Evolutionary conservation across 805 yeast species (phyloP).

Genomic region (Metschnikowia kunwiensis): DNA sequence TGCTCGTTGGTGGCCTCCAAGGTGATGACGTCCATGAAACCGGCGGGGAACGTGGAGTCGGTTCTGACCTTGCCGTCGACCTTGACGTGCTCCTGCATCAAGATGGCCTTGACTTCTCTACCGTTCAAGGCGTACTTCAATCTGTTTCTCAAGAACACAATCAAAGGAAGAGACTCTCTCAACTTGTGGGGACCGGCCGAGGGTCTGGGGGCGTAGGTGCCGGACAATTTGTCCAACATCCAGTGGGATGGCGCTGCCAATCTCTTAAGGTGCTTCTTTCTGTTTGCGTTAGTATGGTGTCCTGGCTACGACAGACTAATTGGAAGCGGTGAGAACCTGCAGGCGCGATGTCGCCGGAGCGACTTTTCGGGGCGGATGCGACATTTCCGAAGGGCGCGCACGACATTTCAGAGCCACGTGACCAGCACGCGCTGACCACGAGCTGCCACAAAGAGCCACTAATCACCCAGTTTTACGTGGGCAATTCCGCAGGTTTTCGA

Average conservation of each 20-base stretch:
- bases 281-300: constrained; percentile 35
- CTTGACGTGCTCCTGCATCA: constrained; percentile 97
- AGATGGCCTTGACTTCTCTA: constrained; percentile 96
- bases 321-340: constrained; percentile 2
- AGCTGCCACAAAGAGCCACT: no score
- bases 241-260: constrained; percentile 99
- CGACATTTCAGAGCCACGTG: no score
- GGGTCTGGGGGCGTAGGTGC: constrained; percentile 99
- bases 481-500: no score
- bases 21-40: constrained; percentile 98
- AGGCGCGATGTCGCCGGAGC: neutral
- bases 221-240: constrained; percentile 99
- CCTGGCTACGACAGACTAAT: constrained; percentile 8
- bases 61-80: constrained; percentile 99
- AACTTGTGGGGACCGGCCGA: constrained; percentile 99
- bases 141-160: constrained; percentile 97
- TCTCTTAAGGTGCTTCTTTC: constrained; percentile 99
- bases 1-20: constrained; percentile 98
- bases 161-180: constrained; percentile 96
- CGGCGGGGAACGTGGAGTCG: constrained; percentile 98
- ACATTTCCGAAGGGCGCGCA: no score
- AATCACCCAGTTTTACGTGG: no score
- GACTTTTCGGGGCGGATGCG: no score
- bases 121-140: constrained; percentile 98
- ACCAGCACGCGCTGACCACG: no score